Evolutionary conservation across 345 rosid species (phyloP), one percentile per base, ranked within the genome.

Genomic region (thale cress (Arabidopsis thaliana)): DNA sequence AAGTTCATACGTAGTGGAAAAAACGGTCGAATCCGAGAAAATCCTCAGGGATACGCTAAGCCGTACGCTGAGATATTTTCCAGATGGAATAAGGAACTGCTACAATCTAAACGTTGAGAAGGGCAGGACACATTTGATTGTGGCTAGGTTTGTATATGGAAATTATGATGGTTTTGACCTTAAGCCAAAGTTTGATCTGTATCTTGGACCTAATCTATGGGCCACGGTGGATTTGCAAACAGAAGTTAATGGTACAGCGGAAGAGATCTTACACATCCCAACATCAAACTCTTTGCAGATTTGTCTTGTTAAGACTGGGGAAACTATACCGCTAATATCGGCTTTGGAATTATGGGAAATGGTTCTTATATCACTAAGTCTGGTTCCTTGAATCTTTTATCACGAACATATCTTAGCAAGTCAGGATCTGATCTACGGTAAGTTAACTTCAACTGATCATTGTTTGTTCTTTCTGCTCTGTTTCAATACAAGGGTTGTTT

Each of bases 131-230:
- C 44, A 87, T 62, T 0, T 82, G 28, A 72, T 84, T 40, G 51
- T 46, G 22, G 82, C 80, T 0, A 0, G 0, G 4, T 83, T 84
- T 61, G 2, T 59, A 24, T 83, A 83, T 55, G 86, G 84, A 45
- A 83, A 83, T 12, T 86, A 86, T 16, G 90, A 86, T 69, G 76
- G 33, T 0, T 28, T 0, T 11, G 10, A 63, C 28, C 16, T 52
- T 8, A 0, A 6, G 0, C 86, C 85, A 0, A 2, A 0, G 25
- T 86, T 86, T 5, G 86, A 84, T 58, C 25, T 87, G 0, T 32
- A 80, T 61, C 52, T 86, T 1, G 92, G 87, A 32, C 81, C 83
- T 8, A 83, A 87, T 13, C 60, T 1, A 8, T 87, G 86, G 91
- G 40, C 0, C 1, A 74, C 78, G 0, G 44, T 84, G 10, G 60